Conservation (phyloP, 1,284 basidiomycete species). For the Moesziomyces globuligerus region DNA sequence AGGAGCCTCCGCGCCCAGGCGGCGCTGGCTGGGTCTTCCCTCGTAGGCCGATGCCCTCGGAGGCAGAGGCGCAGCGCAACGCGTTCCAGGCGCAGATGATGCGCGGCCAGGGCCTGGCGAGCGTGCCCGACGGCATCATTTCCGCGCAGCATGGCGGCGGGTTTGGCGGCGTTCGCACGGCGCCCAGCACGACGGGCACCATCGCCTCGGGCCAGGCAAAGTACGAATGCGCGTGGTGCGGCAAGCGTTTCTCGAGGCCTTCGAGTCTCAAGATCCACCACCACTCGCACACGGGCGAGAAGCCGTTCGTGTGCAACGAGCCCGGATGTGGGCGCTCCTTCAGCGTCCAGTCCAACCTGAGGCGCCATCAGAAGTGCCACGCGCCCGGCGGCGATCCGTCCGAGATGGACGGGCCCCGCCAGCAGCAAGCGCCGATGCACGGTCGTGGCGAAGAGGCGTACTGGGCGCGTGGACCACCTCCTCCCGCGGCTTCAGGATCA, state of each 20-base stretch:
- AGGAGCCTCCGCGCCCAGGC: constrained; percentile 30
- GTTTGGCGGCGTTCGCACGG: constrained; percentile 31
- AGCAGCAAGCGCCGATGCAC: constrained; percentile 20
- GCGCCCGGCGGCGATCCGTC: constrained; percentile 36
- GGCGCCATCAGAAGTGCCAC: constrained; percentile 64
- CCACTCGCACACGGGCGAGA: constrained; percentile 65
- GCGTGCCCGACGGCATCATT: constrained; percentile 41
- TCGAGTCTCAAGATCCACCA: constrained; percentile 65
- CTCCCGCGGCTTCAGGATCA: constrained; percentile 26
- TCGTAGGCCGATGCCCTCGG: constrained; percentile 33
- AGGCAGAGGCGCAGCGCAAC: constrained; percentile 39
- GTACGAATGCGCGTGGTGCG: constrained; percentile 63
- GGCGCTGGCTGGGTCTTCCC: constrained; percentile 51
- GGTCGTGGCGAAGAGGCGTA: constrained; percentile 29
- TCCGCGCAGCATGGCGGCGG: constrained; percentile 32
- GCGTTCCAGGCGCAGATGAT: constrained; percentile 46
- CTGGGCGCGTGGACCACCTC: constrained; percentile 31
- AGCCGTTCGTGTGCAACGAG: constrained; percentile 62
- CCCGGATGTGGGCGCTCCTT: constrained; percentile 63
- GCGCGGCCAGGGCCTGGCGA: constrained; percentile 33
- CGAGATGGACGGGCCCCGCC: constrained; percentile 26
- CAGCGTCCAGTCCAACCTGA: constrained; percentile 64
- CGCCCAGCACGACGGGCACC: constrained; percentile 34
- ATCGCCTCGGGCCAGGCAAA: constrained; percentile 53
- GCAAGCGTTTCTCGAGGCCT: constrained; percentile 62